Conservation (phyloP, 2,329 filamentous ascomycete species). For the Xylaria sp. region DNA sequence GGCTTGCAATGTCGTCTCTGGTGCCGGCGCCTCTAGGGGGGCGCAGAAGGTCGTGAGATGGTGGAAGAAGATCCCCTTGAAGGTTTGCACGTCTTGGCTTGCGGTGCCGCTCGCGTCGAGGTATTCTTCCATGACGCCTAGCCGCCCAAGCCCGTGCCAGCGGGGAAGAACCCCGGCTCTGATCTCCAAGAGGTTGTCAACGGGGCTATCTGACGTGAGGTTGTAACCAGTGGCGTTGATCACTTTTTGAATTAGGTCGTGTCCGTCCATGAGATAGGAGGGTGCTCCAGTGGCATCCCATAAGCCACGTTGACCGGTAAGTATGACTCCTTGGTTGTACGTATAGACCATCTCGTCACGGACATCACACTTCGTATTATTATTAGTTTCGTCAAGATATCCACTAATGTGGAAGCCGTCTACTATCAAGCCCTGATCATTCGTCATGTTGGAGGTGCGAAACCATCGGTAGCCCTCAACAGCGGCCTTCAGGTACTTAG, state of each 20-base stretch:
- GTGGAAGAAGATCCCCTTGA: slow-evolving; percentile 96
- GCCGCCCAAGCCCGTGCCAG: slow-evolving; percentile 82
- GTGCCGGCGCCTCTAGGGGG: slow-evolving; percentile 60
- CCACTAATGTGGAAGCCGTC: slow-evolving; percentile 90
- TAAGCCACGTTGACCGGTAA: slow-evolving; percentile 82
- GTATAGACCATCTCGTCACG: slow-evolving; percentile 93
- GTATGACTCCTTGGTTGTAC: slow-evolving; percentile 93
- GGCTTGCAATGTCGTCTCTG: slow-evolving; percentile 44
- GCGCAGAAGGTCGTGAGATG: slow-evolving; percentile 84
- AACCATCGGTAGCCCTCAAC: slow-evolving; percentile 86
- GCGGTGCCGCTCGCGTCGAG: slow-evolving; percentile 82
- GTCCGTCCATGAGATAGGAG: slow-evolving; percentile 80
- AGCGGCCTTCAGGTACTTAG: slow-evolving; percentile 77
- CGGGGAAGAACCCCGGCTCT: slow-evolving; percentile 56
- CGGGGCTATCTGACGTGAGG: slow-evolving; percentile 54
- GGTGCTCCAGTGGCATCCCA: slow-evolving; percentile 81
- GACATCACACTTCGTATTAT: slow-evolving; percentile 79
- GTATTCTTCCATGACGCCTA: slow-evolving; percentile 83
- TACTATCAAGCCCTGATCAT: slow-evolving; percentile 77
- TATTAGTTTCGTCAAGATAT: slow-evolving; percentile 67
- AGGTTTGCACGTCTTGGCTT: slow-evolving; percentile 86
- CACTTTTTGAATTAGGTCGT: slow-evolving; percentile 78
- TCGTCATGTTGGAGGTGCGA: slow-evolving; percentile 81
- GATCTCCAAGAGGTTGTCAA: slow-evolving; percentile 54
- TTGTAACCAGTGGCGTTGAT: slow-evolving; percentile 83